Evolutionary conservation across 441 rosid species (phyloP).

Genomic region (Syzygium syzygioides): DNA sequence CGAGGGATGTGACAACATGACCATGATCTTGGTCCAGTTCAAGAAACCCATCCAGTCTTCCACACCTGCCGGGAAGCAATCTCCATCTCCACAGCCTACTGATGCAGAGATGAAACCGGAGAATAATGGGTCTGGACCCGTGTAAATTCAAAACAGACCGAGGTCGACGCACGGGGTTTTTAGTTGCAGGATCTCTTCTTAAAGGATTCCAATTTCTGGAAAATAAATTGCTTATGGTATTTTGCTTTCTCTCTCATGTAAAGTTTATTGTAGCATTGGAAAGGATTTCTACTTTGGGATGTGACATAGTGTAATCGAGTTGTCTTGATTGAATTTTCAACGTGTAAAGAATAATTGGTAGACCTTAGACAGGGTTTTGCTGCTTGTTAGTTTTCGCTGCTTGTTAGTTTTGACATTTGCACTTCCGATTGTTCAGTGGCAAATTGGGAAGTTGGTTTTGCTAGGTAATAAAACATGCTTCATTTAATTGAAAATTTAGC

Average conservation of each 20-base stretch:
- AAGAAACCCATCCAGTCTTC: constrained; percentile 52
- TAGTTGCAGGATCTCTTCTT: background rate
- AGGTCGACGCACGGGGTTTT: background rate
- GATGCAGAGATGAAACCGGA: constrained; percentile 18
- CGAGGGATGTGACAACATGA: constrained; percentile 98
- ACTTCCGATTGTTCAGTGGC: background rate
- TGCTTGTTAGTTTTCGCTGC: background rate
- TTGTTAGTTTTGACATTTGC: background rate
- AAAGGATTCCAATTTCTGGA: background rate
- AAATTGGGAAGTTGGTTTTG: background rate
- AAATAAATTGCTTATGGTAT: background rate
- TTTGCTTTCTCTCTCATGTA: background rate
- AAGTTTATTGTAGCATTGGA: background rate
- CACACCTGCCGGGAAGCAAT: constrained; percentile 24
- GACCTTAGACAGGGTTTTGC: background rate
- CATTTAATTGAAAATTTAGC: background rate
- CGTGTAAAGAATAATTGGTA: background rate
- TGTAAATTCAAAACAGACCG: background rate
- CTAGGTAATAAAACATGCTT: background rate
- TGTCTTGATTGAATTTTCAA: background rate
- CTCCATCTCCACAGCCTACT: constrained; percentile 26
- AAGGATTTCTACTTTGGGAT: background rate
- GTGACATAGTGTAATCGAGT: background rate
- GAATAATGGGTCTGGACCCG: background rate
- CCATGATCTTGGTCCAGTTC: constrained; percentile 91